Evolutionary conservation across 208 protist species (phyloP).

Genomic region (Leishmania mexicana): DNA sequence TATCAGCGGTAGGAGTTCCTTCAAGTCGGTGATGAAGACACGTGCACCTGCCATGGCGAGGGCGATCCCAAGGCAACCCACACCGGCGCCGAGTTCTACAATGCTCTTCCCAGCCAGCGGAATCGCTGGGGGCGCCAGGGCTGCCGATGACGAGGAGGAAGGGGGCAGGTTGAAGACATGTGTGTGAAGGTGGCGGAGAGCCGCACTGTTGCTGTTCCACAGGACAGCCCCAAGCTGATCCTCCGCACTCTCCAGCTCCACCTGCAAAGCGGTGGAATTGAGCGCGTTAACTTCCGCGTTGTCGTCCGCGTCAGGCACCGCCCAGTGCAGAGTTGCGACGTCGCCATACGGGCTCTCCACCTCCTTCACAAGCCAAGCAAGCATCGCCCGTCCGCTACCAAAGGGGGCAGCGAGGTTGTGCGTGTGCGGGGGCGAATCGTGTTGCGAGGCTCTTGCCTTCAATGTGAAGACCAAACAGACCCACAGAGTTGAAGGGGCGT

Average conservation of each 20-base stretch:
- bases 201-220: slow-evolving; percentile 89
- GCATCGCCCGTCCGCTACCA: slow-evolving; percentile 33
- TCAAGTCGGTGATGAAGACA: slow-evolving; percentile 80
- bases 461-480: background rate
- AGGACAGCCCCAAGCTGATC: slow-evolving; percentile 89
- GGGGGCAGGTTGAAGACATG: slow-evolving; percentile 41
- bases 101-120: slow-evolving; percentile 23
- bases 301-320: slow-evolving; percentile 39
- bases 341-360: slow-evolving; percentile 78
- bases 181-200: slow-evolving; percentile 63
- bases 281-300: slow-evolving; percentile 15
- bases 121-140: background rate
- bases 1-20: slow-evolving; percentile 88
- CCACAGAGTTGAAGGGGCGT: background rate
- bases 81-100: slow-evolving; percentile 86
- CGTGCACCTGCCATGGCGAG: slow-evolving; percentile 80
- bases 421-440: background rate
- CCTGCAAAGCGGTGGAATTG: slow-evolving; percentile 32
- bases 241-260: slow-evolving; percentile 71
- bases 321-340: slow-evolving; percentile 84
- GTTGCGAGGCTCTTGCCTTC: background rate
- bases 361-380: slow-evolving; percentile 69
- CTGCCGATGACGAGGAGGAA: background rate
- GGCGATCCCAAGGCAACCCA: slow-evolving; percentile 88
- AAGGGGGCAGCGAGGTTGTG: background rate